A percentile compares a stretch with the other conserved stretches of the same genome.
phyloP scores from a whole-genome alignment of 2,329 filamentous ascomycete species.

The Pseudogymnoascus sp. region DNA sequence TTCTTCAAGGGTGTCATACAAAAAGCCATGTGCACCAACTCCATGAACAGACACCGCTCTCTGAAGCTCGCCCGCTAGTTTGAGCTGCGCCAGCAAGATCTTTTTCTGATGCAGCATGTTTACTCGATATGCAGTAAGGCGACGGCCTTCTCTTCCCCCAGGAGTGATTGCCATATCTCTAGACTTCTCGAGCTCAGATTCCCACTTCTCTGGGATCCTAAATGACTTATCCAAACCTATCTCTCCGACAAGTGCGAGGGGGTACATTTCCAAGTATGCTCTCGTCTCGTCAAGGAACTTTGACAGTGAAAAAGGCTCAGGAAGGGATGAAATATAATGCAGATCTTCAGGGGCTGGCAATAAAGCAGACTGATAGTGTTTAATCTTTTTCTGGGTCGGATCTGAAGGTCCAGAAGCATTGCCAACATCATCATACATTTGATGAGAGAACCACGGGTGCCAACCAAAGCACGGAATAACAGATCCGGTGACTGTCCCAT shows the following conservation, averaged over 20 bases:
- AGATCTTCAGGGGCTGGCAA: conserved; percentile 43
- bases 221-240: conserved; percentile 72
- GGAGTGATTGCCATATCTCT: conserved; percentile 50
- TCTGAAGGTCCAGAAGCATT: conserved; percentile 24
- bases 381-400: conserved; percentile 33
- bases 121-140: conserved; percentile 60
- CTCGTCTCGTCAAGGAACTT: conserved; percentile 50
- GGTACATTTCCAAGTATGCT: conserved; percentile 46
- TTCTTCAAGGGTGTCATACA: conserved; percentile 57
- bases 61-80: conserved; percentile 61
- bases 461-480: conserved; percentile 72
- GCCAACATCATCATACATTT: conserved; percentile 56
- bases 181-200: conserved; percentile 31
- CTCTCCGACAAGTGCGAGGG: conserved; percentile 65
- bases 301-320: conserved; percentile 53
- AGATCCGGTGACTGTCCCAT: conserved; percentile 27
- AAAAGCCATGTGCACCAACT: conserved; percentile 44
- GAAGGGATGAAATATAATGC: conserved; percentile 42
- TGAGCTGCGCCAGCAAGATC: conserved; percentile 61
- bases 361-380: conserved; percentile 62
- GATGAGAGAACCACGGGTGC: conserved; percentile 82
- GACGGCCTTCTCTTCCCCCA: conserved; percentile 62
- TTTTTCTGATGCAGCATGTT: conserved; percentile 59
- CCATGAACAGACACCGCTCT: conserved; percentile 73
- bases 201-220: conserved; percentile 58